Evolutionary conservation across 2,329 filamentous ascomycete species (phyloP).

Genomic region (Metarhizium rileyi): DNA sequence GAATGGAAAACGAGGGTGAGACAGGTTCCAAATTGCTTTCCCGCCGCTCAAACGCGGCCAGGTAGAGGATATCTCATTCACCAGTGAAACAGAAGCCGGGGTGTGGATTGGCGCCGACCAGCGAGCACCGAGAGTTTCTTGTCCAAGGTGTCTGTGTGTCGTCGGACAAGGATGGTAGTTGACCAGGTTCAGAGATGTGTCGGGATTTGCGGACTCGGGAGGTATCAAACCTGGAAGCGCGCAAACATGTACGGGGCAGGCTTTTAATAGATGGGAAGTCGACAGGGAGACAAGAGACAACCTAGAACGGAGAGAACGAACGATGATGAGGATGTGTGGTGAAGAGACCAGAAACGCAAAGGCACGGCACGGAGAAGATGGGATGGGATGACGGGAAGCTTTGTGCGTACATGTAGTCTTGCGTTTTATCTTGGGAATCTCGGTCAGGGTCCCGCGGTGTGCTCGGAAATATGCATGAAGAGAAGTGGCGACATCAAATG

Average conservation of each 20-base stretch:
- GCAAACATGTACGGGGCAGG: too few relatives aligned
- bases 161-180: not conserved
- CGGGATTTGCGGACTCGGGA: not conserved
- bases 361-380: not conserved
- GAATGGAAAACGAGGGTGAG: not conserved
- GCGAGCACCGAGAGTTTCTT: conserved; percentile 5
- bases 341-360: not conserved
- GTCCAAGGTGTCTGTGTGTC: conserved; percentile 5
- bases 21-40: conserved; percentile 9
- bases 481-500: conserved; percentile 4
- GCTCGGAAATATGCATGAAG: too few relatives aligned
- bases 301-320: not conserved
- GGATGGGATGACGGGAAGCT: not conserved
- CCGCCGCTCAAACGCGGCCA: conserved; percentile 12
- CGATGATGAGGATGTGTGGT: not conserved
- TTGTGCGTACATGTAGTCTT: not conserved
- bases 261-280: not conserved
- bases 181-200: not conserved
- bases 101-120: conserved; percentile 13
- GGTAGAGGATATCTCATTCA: conserved; percentile 15
- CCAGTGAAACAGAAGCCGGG: conserved; percentile 12
- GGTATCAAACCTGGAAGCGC: not conserved
- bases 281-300: not conserved
- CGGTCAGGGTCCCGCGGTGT: not conserved
- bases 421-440: not conserved